A percentile compares a stretch with the other conserved stretches of the same genome.
Conservation (phyloP, 2,329 filamentous ascomycete genomes). For the Fusarium continuum region DNA sequence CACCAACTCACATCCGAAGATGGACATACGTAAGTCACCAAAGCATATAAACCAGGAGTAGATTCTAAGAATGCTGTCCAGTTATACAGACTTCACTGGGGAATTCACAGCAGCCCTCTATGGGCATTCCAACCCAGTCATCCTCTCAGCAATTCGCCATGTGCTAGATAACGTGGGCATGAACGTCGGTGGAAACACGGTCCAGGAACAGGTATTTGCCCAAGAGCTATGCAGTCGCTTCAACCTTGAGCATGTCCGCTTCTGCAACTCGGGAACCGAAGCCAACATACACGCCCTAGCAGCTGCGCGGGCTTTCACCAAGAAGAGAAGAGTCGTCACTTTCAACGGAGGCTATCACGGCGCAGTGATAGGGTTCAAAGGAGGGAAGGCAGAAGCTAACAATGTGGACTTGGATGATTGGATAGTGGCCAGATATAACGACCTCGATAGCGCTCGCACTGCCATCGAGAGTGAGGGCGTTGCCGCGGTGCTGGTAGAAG, state of each 20-base stretch:
- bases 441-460: conserved; percentile 56
- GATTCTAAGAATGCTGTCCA: conserved; percentile 22
- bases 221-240: conserved; percentile 63
- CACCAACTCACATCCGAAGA: conserved; percentile 54
- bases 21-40: conserved; percentile 45
- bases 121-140: conserved; percentile 68
- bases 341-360: conserved; percentile 58
- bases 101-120: conserved; percentile 73
- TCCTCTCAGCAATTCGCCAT: conserved; percentile 58
- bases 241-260: conserved; percentile 63
- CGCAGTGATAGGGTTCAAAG: conserved; percentile 49
- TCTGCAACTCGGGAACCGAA: conserved; percentile 73
- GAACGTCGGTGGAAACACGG: conserved; percentile 63
- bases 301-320: conserved; percentile 58
- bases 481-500: conserved; percentile 72
- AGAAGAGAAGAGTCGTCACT: conserved; percentile 58
- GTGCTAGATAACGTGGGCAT: conserved; percentile 59
- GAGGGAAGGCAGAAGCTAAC: conserved; percentile 50
- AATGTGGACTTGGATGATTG: conserved; percentile 64
- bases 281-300: conserved; percentile 69
- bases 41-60: no score
- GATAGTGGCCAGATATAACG: conserved; percentile 70
- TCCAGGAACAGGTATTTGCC: conserved; percentile 62
- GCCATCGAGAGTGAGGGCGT: conserved; percentile 59
- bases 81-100: conserved; percentile 68